Evolutionary conservation across 306 rosid species (phyloP), one percentile per base, ranked within the genome.

Genomic region (Begonia peltatifolia): DNA sequence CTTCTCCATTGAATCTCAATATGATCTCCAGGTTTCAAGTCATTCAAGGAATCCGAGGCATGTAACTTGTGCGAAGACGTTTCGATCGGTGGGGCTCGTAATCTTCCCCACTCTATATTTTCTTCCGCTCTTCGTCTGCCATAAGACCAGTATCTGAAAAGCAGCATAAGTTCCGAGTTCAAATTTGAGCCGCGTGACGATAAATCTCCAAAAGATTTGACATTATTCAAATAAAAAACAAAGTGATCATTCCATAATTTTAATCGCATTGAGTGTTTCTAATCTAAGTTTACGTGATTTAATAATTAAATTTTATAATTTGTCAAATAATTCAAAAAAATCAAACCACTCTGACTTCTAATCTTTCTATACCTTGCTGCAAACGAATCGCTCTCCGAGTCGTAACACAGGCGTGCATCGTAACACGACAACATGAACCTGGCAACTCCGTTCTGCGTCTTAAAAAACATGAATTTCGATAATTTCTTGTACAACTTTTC

Each of bases 1-100:
- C 79, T 85, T 73, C 97, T 78, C 97, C 97, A 90, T 59, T 90
- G 97, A 52, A 90, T 85, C 71, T 90, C 97, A 43, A 90, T 66
- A 70, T 90, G 84, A 71, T 90, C 95, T 41, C 87, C 85, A 0
- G 95, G 92, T 60, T 46, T 80, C 20, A 90, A 78, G 59, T 85
- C 84, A 16, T 61, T 67, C 51, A 90, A 72, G 60, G 92, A 83
- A 51, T 82, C 84, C 30, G 94, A 74, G 14, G 59, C 73, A 55
- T 85, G 85, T 67, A 90, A 87, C 58, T 30, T 71, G 57, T 71
- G 63, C 41, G 90, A 66, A 55, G 83, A 73, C 59, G 81, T 74
- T 53, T 73, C 72, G 51, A 85, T 49, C 12, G 94, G 92, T 11
- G 97, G 77, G 35, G 76, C 73, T 80, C 97, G 70, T 46, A 90